These are phyloP conservation scores for Morella rubra DNA, from an alignment of 306 rosid genomes.

Conservation along the genomic window DNA sequence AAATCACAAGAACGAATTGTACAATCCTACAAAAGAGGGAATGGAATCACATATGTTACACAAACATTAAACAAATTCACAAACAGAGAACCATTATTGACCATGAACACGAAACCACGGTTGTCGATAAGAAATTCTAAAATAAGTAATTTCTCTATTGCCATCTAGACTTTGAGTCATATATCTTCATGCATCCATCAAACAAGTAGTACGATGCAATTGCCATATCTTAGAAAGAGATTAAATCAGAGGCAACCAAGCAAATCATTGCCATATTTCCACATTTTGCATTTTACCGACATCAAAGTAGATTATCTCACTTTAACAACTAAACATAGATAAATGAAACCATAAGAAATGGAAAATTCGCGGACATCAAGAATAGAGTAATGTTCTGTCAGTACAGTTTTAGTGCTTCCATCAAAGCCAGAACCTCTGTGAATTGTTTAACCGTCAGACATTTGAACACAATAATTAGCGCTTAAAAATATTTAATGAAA, in stretches of 20 bases:
- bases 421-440: background rate
- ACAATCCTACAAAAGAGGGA: constrained; percentile 69
- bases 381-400: background rate
- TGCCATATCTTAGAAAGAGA: background rate
- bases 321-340: background rate
- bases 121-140: background rate
- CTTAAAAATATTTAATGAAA: background rate
- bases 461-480: background rate
- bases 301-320: background rate
- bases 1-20: constrained; percentile 96
- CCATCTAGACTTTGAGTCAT: background rate
- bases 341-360: background rate
- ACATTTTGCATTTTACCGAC: background rate
- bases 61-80: constrained; percentile 26
- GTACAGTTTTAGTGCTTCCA: background rate
- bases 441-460: background rate
- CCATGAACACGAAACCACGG: background rate
- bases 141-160: background rate
- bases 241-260: background rate
- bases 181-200: background rate
- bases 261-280: background rate
- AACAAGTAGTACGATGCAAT: background rate
- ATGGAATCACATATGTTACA: constrained; percentile 8
- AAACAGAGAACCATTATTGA: constrained; percentile 13
- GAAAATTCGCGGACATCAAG: background rate